phyloP scores from a whole-genome alignment of 129 eudicot species.

The Logfia minima region DNA sequence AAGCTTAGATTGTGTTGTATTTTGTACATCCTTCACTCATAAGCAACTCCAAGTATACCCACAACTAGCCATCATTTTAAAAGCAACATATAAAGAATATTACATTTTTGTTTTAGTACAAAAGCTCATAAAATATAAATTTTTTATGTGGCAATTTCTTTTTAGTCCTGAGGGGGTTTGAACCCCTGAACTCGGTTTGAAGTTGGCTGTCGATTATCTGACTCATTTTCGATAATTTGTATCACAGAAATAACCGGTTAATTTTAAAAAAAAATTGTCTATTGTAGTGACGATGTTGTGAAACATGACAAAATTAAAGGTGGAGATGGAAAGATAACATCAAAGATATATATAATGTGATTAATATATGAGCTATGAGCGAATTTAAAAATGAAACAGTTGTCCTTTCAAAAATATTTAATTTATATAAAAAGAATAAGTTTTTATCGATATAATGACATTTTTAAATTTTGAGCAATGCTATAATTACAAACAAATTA shows the following conservation, averaged over 20 bases:
- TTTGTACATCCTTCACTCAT: constrained; percentile 23
- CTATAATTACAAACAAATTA: no score
- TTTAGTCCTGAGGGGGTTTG: not conserved
- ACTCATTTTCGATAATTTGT: not conserved
- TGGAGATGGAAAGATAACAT: no score
- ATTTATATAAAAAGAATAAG: no score
- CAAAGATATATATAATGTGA: no score
- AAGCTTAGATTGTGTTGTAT: constrained; percentile 26
- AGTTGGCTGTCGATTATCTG: not conserved
- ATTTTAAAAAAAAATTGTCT: not conserved
- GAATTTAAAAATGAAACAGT: no score
- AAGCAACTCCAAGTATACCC: constrained; percentile 28
- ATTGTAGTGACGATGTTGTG: no score
- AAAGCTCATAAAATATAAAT: not conserved
- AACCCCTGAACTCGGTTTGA: not conserved
- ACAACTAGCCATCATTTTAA: constrained; percentile 17
- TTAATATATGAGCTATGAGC: no score
- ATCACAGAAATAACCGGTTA: no score
- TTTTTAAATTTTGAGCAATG: no score
- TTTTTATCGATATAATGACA: no score
- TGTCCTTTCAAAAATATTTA: no score
- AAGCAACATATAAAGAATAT: not conserved
- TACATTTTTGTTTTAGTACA: not conserved
- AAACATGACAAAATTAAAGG: no score
- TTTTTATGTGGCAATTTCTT: not conserved